Evolutionary conservation across 306 rosid genomes (phyloP).

Genomic region (Elaeagnus macrophylla): DNA sequence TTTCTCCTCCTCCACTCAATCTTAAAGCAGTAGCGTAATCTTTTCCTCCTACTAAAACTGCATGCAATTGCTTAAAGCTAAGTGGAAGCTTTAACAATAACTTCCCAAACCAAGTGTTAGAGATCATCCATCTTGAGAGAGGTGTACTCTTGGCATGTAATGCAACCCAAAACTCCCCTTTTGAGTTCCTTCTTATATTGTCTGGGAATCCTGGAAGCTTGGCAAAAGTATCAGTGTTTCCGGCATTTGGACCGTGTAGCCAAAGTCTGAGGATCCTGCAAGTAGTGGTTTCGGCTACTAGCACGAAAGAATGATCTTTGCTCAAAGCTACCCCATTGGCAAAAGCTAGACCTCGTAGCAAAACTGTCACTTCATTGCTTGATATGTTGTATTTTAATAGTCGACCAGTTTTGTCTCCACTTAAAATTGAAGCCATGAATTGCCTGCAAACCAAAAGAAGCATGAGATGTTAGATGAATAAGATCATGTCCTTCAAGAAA

Average conservation of each 20-base stretch:
- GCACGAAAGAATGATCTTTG: constrained; percentile 58
- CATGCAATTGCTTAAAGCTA: constrained; percentile 47
- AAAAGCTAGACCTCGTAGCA: constrained; percentile 50
- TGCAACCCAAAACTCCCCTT: constrained; percentile 86
- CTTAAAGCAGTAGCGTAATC: constrained; percentile 60
- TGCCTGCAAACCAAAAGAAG: constrained; percentile 44
- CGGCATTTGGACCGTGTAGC: constrained; percentile 76
- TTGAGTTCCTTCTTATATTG: constrained; percentile 57
- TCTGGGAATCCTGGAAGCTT: constrained; percentile 79
- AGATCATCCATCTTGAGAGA: constrained; percentile 33
- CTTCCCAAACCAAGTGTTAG: constrained; percentile 49
- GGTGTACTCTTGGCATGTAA: constrained; percentile 55
- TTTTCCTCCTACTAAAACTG: constrained; percentile 47
- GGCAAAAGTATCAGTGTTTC: constrained; percentile 48
- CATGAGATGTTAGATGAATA: background rate
- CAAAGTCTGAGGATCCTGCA: constrained; percentile 59
- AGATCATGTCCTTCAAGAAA: background rate
- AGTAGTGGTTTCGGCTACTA: constrained; percentile 63
- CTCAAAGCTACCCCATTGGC: constrained; percentile 82
- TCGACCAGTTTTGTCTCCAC: constrained; percentile 68
- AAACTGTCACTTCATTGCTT: constrained; percentile 57
- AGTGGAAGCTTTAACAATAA: constrained; percentile 45
- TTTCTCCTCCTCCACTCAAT: constrained; percentile 54
- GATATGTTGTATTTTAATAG: constrained; percentile 51
- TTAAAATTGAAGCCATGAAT: constrained; percentile 51